phyloP scores from a whole-genome alignment of 345 rosid species.

The Mangifera indica region DNA sequence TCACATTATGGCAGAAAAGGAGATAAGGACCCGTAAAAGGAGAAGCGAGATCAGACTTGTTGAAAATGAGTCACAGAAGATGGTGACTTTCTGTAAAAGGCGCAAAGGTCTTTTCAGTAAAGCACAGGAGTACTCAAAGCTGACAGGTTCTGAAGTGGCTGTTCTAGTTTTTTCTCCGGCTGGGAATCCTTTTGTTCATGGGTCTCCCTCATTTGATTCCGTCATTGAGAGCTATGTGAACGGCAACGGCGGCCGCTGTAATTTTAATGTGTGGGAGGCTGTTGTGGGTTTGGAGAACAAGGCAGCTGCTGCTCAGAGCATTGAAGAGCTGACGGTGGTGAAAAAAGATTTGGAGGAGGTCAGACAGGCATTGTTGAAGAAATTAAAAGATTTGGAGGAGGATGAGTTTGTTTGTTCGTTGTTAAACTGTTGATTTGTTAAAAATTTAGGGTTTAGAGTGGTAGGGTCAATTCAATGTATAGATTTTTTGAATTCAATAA shows the following conservation, averaged over 20 bases:
- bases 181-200: background rate
- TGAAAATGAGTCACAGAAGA: background rate
- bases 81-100: constrained; percentile 6
- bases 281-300: background rate
- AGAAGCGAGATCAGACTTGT: background rate
- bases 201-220: background rate
- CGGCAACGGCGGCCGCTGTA: no score
- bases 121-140: background rate
- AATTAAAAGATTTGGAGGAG: background rate
- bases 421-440: background rate
- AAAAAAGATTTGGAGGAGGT: background rate
- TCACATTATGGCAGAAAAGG: no score
- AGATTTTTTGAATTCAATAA: no score
- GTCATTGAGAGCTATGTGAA: no score
- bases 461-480: no score
- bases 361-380: background rate
- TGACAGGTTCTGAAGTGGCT: background rate
- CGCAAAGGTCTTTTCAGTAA: constrained; percentile 10
- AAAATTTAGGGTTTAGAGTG: background rate
- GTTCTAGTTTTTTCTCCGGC: constrained; percentile 9
- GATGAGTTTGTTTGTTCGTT: background rate
- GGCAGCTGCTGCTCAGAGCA: background rate
- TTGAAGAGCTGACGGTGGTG: background rate
- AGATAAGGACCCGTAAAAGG: no score
- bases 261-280: background rate